phyloP scores from a whole-genome alignment of 768 basidiomycete genomes.

The Russula earlei region DNA sequence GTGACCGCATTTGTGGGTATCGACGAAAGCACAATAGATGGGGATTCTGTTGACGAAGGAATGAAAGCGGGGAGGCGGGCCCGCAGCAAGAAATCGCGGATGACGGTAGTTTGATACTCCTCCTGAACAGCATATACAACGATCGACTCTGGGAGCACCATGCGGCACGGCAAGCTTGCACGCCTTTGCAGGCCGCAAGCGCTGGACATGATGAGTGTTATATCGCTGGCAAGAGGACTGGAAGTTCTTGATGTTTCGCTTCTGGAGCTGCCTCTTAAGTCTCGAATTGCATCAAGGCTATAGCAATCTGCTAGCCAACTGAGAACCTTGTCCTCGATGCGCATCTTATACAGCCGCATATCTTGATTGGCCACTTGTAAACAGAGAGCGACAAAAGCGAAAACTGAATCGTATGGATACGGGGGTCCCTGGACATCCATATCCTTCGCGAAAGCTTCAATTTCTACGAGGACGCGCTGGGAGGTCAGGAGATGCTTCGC shows the following conservation, averaged over 20 bases:
- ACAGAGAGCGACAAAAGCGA: conserved; percentile 64
- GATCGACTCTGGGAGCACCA: conserved; percentile 59
- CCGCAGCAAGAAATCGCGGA: conserved; percentile 62
- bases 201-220: conserved; percentile 52
- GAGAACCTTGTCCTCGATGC: conserved; percentile 78
- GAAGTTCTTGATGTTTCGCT: conserved; percentile 37
- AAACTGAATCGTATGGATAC: conserved; percentile 84
- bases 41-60: conserved; percentile 12
- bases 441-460: conserved; percentile 72
- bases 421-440: conserved; percentile 86
- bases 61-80: conserved; percentile 46
- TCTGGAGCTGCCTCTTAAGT: conserved; percentile 28
- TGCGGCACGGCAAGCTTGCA: conserved; percentile 36
- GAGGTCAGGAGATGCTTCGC: conserved; percentile 39
- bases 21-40: neutral
- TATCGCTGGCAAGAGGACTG: conserved; percentile 46
- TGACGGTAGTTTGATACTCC: conserved; percentile 44
- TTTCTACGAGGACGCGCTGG: conserved; percentile 55
- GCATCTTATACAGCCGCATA: conserved; percentile 72
- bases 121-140: conserved; percentile 54
- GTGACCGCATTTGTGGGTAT: neutral
- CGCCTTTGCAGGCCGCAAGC: conserved; percentile 48
- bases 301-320: conserved; percentile 75
- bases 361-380: conserved; percentile 71
- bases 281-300: conserved; percentile 35